Percentiles rank a stretch among this genome's conserved stretches.
Evolutionary conservation across 2,329 filamentous ascomycete species (phyloP).

Genomic region (Sclerotinia sclerotiorum): DNA sequence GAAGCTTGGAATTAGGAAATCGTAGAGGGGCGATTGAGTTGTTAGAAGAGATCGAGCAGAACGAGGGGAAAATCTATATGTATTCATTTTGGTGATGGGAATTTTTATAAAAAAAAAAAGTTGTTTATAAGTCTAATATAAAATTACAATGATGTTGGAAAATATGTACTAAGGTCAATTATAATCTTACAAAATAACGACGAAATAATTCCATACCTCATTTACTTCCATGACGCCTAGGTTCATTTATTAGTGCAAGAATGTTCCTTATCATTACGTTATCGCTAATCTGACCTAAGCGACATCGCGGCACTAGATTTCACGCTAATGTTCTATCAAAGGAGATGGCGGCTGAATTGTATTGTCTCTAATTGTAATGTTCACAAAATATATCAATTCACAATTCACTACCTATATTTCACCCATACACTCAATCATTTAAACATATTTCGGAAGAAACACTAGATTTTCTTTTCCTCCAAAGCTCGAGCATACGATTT

Average conservation of each 20-base stretch:
- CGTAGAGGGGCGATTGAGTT: slow-evolving; percentile 37
- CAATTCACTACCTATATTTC: not conserved
- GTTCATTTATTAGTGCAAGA: not conserved
- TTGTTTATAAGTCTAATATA: slow-evolving; percentile 4
- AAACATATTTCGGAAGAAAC: not conserved
- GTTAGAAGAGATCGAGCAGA: slow-evolving; percentile 13
- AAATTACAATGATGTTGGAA: not conserved
- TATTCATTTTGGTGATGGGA: not conserved
- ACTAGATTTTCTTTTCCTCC: not conserved
- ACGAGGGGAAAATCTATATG: slow-evolving; percentile 25
- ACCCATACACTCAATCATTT: not conserved
- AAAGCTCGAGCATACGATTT: not conserved
- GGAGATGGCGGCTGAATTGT: slow-evolving; percentile 18
- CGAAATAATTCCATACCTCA: slow-evolving; percentile 1
- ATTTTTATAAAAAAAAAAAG: too few species aligned
- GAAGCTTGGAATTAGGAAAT: slow-evolving; percentile 45
- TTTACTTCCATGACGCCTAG: slow-evolving; percentile 10
- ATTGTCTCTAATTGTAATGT: not conserved
- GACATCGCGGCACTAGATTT: not conserved
- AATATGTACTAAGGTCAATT: not conserved
- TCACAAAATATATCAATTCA: slow-evolving; percentile 7
- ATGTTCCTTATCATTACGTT: slow-evolving; percentile 1
- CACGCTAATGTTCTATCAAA: slow-evolving; percentile 19
- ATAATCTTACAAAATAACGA: not conserved
- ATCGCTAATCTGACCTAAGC: slow-evolving; percentile 3